Base-by-base conservation (phyloP, 2,329 filamentous ascomycete species). In the Chrysoporthe austroafricana region DNA sequence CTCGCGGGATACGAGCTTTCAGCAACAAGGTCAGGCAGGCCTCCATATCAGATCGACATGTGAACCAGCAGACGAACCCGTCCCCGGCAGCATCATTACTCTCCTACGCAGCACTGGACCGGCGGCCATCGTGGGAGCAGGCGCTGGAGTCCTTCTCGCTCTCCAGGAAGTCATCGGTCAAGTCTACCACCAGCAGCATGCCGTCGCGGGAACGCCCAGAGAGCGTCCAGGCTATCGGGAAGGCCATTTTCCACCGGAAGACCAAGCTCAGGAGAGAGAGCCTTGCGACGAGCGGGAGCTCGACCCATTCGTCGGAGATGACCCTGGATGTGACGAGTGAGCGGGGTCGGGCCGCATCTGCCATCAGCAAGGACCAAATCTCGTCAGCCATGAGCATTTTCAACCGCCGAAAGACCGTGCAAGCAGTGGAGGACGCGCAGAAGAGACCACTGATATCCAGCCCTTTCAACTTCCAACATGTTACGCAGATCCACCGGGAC, bases 381-480 rank as follows among this genome's bases (percentile, higher is more conserved):
- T 42, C 64, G 5, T 57, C 67, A 34, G 44, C 66, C 58, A 70
- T 66, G 66, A 64, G 50, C 42, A 52, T 88, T 57, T 87, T 88
- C 68, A 76, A 80, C 56, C 80, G 86, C 62, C 81, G 86, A 64
- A 84, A 83, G 71, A 71, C 75, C 34, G 72, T 74, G 62, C 80
- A 76, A 64, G 74, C 74, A n/a, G 67, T 74, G 4, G 73, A 73
- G n/a, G 74, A 76, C 39, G 64, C 60, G 62, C 74, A 75, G 64
- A 84, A 77, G 72, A 83, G 80, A 70, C 73, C 84, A 62, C 82
- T 84, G 64, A 90, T 90, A 64, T 90, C 88, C 0, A 84, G 81
- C 0, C 88, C 88, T 2, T 90, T 88, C 77, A 89, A 90, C 78
- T 90, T 90, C 69, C 87, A 90, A 73, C 88, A 90, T 75, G 81